These are phyloP conservation scores for Plasmodium malariae DNA, from an alignment of 169 alveolate genomes.

Conservation along the genomic window DNA sequence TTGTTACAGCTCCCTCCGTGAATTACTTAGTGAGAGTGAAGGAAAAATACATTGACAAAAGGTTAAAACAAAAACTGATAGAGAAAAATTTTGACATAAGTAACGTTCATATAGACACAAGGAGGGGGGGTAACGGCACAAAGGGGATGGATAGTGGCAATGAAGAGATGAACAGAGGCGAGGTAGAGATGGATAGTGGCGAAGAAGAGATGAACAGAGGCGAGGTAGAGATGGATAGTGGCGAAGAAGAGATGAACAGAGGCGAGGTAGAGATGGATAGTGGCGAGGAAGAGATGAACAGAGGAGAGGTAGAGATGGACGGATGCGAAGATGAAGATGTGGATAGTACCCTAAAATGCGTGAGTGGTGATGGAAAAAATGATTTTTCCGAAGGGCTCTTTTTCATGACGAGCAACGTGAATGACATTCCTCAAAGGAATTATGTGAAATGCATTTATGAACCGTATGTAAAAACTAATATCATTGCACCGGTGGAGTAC, in stretches of 20 bases:
- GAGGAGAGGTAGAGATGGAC: no score
- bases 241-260: no score
- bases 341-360: background rate
- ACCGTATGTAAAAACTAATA: constrained; percentile 74
- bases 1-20: constrained; percentile 93
- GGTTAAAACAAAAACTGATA: constrained; percentile 36
- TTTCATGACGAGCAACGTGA: constrained; percentile 73
- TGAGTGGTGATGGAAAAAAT: background rate
- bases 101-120: background rate
- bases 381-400: background rate
- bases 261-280: background rate
- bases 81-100: constrained; percentile 32
- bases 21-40: constrained; percentile 80
- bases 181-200: no score
- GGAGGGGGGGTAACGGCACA: background rate
- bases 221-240: background rate
- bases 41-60: constrained; percentile 75
- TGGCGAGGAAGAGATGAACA: background rate
- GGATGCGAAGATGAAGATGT: no score
- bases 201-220: background rate
- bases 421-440: constrained; percentile 68
- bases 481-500: constrained; percentile 52
- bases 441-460: constrained; percentile 47
- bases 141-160: no score
- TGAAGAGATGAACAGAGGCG: no score